phyloP scores from a whole-genome alignment of 768 basidiomycete genomes.

The Kwoniella dendrophila region DNA sequence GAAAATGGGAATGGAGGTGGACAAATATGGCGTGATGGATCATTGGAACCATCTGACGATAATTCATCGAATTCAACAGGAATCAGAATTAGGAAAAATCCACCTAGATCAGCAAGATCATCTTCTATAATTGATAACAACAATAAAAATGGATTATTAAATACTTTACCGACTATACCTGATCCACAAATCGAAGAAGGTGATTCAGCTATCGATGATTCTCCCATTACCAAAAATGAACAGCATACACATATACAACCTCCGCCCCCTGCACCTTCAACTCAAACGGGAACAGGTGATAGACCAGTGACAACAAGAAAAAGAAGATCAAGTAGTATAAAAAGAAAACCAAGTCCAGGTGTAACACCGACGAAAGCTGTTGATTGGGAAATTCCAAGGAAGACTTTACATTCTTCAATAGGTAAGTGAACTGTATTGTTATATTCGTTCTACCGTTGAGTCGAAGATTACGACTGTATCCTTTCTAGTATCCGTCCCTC shows the following conservation, averaged over 20 bases:
- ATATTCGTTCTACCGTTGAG: neutral
- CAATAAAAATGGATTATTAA: too few species aligned
- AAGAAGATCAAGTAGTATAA: conserved; percentile 42
- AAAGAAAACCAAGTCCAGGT: conserved; percentile 44
- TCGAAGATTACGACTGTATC: neutral
- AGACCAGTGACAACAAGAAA: conserved; percentile 31
- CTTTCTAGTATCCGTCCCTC: too few species aligned
- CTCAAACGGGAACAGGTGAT: conserved; percentile 21
- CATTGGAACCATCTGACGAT: conserved; percentile 17
- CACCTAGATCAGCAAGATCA: conserved; percentile 22
- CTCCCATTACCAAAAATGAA: neutral
- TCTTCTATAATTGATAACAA: neutral
- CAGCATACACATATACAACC: neutral
- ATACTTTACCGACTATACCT: conserved; percentile 40
- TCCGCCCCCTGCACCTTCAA: conserved; percentile 43
- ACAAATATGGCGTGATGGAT: conserved; percentile 26
- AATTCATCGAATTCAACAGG: neutral
- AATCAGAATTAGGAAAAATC: conserved; percentile 19
- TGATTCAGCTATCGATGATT: neutral
- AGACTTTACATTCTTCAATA: conserved; percentile 82
- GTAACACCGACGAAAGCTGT: conserved; percentile 56
- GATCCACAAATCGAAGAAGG: conserved; percentile 24
- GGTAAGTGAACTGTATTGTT: conserved; percentile 63
- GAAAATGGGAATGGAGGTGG: conserved; percentile 11
- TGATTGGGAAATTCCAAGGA: conserved; percentile 90